Evolutionary conservation across 495 filamentous ascomycete species (phyloP).

Genomic region (Aspergillus mulundensis): DNA sequence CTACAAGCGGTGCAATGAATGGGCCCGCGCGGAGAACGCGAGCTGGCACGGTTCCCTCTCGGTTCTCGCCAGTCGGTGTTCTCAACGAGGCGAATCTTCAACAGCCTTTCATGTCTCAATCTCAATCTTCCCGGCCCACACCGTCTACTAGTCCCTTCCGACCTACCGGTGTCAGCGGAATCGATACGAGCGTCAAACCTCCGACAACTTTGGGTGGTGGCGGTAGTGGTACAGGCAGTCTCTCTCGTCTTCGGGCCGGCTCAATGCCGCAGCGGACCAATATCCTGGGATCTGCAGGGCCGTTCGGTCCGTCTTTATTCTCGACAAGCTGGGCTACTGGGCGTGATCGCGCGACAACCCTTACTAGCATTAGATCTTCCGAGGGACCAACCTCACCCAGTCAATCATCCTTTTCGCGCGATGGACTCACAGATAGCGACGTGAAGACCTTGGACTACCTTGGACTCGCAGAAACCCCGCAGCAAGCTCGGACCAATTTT

Average conservation of each 20-base stretch:
- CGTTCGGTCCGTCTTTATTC: slow-evolving; percentile 87
- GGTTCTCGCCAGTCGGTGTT: slow-evolving; percentile 71
- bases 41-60: slow-evolving; percentile 94
- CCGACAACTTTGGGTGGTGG: slow-evolving; percentile 40
- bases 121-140: slow-evolving; percentile 82
- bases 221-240: slow-evolving; percentile 64
- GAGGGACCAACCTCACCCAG: slow-evolving; percentile 85
- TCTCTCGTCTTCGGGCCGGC: slow-evolving; percentile 86
- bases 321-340: slow-evolving; percentile 76
- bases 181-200: slow-evolving; percentile 55
- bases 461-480: slow-evolving; percentile 90
- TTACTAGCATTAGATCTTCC: slow-evolving; percentile 84
- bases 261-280: slow-evolving; percentile 89
- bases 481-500: slow-evolving; percentile 68
- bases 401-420: slow-evolving; percentile 83
- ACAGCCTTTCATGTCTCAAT: slow-evolving; percentile 67
- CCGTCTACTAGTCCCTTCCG: slow-evolving; percentile 90
- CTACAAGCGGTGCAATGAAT: slow-evolving; percentile 52
- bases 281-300: slow-evolving; percentile 56
- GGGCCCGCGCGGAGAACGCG: slow-evolving; percentile 68
- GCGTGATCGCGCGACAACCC: slow-evolving; percentile 75
- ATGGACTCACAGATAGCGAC: slow-evolving; percentile 81
- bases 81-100: slow-evolving; percentile 57
- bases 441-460: slow-evolving; percentile 95
- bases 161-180: slow-evolving; percentile 64